Percentiles rank a stretch among this genome's conserved stretches.
phyloP scores from a whole-genome alignment of 2,329 filamentous ascomycete species.

The Dactylella cylindrospora region DNA sequence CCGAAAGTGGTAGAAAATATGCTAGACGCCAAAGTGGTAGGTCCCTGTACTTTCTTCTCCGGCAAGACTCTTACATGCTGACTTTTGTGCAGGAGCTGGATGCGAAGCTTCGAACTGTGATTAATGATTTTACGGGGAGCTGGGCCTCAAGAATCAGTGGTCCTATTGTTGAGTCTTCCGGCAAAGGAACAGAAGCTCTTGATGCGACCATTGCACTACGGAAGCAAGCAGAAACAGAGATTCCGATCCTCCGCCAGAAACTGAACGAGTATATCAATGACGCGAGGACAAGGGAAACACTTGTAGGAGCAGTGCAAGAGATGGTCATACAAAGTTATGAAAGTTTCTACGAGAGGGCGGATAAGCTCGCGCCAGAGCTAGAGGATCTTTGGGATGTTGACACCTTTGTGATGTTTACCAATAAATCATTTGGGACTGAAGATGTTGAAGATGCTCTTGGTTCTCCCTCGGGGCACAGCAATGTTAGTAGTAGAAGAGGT shows the following conservation, averaged over 20 bases:
- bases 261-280: slow-evolving; percentile 67
- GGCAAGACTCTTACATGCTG: slow-evolving; percentile 2
- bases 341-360: slow-evolving; percentile 61
- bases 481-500: slow-evolving; percentile 33
- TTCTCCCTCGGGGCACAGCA: slow-evolving; percentile 29
- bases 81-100: slow-evolving; percentile 57
- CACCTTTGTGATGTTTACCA: slow-evolving; percentile 65
- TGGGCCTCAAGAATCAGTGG: slow-evolving; percentile 62
- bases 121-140: slow-evolving; percentile 66
- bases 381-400: slow-evolving; percentile 65
- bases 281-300: slow-evolving; percentile 64
- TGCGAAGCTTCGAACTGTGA: slow-evolving; percentile 62
- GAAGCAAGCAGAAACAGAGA: slow-evolving; percentile 61
- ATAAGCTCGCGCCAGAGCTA: slow-evolving; percentile 47
- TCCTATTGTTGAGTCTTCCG: slow-evolving; percentile 51
- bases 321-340: slow-evolving; percentile 64
- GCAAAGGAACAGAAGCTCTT: slow-evolving; percentile 52
- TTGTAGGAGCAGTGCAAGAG: slow-evolving; percentile 64
- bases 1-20: slow-evolving; percentile 70
- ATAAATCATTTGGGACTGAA: slow-evolving; percentile 58
- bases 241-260: slow-evolving; percentile 59
- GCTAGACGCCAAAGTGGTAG: slow-evolving; percentile 67
- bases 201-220: slow-evolving; percentile 57
- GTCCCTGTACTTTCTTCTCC: background rate
- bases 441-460: slow-evolving; percentile 12